Base-by-base conservation (phyloP, 2,329 filamentous ascomycete genomes). In the Botrytis tulipae region DNA sequence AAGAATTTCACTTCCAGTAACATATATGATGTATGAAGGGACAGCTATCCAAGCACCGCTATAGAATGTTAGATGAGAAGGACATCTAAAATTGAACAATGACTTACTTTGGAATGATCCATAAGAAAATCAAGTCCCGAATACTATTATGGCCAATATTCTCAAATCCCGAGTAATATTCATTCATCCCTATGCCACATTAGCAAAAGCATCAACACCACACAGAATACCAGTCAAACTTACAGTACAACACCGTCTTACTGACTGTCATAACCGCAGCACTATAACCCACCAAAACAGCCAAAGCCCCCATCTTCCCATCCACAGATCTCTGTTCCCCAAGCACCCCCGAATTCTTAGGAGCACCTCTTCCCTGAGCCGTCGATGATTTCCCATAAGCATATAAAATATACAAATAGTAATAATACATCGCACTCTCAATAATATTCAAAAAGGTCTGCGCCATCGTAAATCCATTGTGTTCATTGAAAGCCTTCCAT, bases 221-320 rank as follows among this genome's bases (percentile, higher is more conserved):
- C 22, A 29, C 1, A 35, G 29, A 10, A 35, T 22, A 18, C 14
- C 66, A 20, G 44, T 22, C 69, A 76, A 60, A 84, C 86, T 84
- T 77, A 90, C 90, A 89, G 78, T 93, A 93, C 9, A 93, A 80
- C 40, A 90, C 78, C 2, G 91, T 92, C 84, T 93, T 93, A 79
- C 87, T 88, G 32, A 92, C 79, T 3, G 91, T 93, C 85, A 92
- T 88, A 3, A 90, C 82, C 8, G 86, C 86, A 32, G 87, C 85
- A 68, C 85, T 85, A 75, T 89, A 91, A 1, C 85, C 89, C 70
- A 91, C 82, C 65, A 92, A 75, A 44, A 88, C 83, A 29, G 89
- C 89, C 74, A 84, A 80, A 1, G 85, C 87, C 2, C 87, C 90
- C 73, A 80, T 82, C 70, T 82, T 82, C 5, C 89, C 88, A 63